A percentile compares a stretch with the other conserved stretches of the same genome.
phyloP scores from a whole-genome alignment of 257 asterid species.

The Jacaranda copaia region DNA sequence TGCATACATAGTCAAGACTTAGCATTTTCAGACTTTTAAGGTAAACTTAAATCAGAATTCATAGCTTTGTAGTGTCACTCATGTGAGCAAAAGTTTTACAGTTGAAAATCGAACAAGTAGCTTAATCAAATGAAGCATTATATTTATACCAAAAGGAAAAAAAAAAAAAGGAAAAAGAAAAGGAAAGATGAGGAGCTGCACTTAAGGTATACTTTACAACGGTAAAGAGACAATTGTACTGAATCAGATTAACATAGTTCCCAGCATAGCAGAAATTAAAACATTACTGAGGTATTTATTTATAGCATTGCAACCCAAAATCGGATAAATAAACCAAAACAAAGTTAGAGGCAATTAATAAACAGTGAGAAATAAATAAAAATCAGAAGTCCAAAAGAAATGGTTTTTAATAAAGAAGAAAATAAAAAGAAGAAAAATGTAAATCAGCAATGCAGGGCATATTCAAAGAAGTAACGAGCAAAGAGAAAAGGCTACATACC shows the following conservation, averaged over 20 bases:
- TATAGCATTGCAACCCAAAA: background rate
- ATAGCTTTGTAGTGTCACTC: background rate
- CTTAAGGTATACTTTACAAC: background rate
- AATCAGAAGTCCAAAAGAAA: constrained; percentile 22
- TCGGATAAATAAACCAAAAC: background rate
- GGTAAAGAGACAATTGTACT: background rate
- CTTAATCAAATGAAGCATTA: constrained; percentile 3
- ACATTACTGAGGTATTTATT: background rate
- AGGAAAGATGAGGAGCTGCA: background rate
- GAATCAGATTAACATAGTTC: background rate
- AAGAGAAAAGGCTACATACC: constrained; percentile 49
- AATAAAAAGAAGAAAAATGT: background rate
- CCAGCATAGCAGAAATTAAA: background rate
- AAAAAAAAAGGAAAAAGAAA: background rate
- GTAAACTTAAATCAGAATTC: constrained; percentile 13
- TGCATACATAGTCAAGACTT: background rate
- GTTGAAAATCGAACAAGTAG: constrained; percentile 2
- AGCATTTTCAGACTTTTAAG: background rate
- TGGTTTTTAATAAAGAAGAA: constrained; percentile 18
- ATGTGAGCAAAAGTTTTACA: background rate
- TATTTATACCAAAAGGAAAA: background rate
- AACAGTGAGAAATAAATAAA: constrained; percentile 3
- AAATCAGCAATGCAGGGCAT: constrained; percentile 25
- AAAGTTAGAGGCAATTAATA: constrained; percentile 15
- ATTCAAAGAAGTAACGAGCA: constrained; percentile 27